These are phyloP conservation scores for Populus simonii DNA, from an alignment of 345 rosid species.

Conservation along the genomic window DNA sequence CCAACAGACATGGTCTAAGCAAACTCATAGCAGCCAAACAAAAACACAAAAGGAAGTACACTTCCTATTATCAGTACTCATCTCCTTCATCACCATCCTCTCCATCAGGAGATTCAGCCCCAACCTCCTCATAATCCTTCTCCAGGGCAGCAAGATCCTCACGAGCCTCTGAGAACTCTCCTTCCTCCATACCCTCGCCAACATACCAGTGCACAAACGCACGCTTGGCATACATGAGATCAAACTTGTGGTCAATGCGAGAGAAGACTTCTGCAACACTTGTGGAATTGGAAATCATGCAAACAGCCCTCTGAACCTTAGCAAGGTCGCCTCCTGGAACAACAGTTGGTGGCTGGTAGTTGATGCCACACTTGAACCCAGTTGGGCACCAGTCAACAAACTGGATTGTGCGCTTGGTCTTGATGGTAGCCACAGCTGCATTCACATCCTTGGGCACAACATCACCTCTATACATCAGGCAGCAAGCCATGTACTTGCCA, in stretches of 20 bases:
- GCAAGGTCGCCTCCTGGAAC: slow-evolving; percentile 30
- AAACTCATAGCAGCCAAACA: not conserved
- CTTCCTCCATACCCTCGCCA: slow-evolving; percentile 33
- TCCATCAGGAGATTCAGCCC: slow-evolving; percentile 20
- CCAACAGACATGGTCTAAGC: not conserved
- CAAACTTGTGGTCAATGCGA: slow-evolving; percentile 27
- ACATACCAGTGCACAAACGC: slow-evolving; percentile 31
- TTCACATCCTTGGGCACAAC: slow-evolving; percentile 30
- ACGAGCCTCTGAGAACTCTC: slow-evolving; percentile 27
- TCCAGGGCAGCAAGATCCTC: slow-evolving; percentile 29
- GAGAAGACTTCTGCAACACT: slow-evolving; percentile 28
- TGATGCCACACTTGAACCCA: slow-evolving; percentile 28
- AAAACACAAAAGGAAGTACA: not conserved
- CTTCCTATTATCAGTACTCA: slow-evolving; percentile 3
- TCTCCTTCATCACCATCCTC: slow-evolving; percentile 22
- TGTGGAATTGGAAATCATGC: slow-evolving; percentile 29
- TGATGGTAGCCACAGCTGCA: slow-evolving; percentile 28
- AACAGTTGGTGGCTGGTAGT: slow-evolving; percentile 29
- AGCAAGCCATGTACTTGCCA: slow-evolving; percentile 31
- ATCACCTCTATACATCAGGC: slow-evolving; percentile 29
- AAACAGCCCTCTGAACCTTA: slow-evolving; percentile 28
- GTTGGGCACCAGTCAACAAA: slow-evolving; percentile 33
- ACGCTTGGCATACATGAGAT: slow-evolving; percentile 26
- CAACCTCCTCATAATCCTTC: slow-evolving; percentile 29
- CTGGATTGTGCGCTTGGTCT: slow-evolving; percentile 30